These are phyloP conservation scores for Dimocarpus longan DNA, from an alignment of 345 rosid genomes.

Conservation along the genomic window DNA sequence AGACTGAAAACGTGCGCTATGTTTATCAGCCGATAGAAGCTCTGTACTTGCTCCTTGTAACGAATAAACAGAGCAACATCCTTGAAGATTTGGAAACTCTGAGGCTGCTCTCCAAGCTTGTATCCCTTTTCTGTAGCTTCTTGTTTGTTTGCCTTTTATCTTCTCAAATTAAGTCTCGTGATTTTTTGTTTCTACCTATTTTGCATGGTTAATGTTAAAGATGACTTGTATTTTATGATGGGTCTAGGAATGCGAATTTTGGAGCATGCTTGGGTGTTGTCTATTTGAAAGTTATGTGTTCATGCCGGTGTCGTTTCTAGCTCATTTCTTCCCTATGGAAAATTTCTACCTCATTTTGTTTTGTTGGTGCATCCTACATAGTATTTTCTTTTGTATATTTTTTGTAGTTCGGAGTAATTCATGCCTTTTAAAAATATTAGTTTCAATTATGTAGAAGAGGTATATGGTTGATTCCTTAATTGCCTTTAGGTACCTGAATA, in stretches of 20 bases:
- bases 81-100: conserved; percentile 95
- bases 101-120: conserved; percentile 93
- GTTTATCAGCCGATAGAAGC: conserved; percentile 97
- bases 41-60: conserved; percentile 86
- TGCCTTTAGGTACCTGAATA: conserved; percentile 90
- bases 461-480: conserved; percentile 46
- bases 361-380: not conserved
- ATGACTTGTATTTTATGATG: conserved; percentile 6
- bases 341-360: not conserved
- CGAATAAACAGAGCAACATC: conserved; percentile 97
- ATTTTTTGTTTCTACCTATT: not conserved
- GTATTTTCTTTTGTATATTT: not conserved
- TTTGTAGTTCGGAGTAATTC: not conserved
- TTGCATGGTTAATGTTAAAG: not conserved
- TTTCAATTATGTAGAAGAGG: not conserved
- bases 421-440: not conserved
- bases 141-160: conserved; percentile 14
- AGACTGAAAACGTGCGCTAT: conserved; percentile 98
- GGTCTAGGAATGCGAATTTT: not conserved
- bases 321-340: not conserved
- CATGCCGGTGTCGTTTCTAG: not conserved
- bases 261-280: not conserved
- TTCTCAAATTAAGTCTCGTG: not conserved
- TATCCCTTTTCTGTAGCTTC: conserved; percentile 42
- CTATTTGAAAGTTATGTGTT: not conserved